A percentile compares a stretch with the other conserved stretches of the same genome.
Evolutionary conservation across 2,329 filamentous ascomycete species (phyloP).

Genomic region (Apiospora marii): DNA sequence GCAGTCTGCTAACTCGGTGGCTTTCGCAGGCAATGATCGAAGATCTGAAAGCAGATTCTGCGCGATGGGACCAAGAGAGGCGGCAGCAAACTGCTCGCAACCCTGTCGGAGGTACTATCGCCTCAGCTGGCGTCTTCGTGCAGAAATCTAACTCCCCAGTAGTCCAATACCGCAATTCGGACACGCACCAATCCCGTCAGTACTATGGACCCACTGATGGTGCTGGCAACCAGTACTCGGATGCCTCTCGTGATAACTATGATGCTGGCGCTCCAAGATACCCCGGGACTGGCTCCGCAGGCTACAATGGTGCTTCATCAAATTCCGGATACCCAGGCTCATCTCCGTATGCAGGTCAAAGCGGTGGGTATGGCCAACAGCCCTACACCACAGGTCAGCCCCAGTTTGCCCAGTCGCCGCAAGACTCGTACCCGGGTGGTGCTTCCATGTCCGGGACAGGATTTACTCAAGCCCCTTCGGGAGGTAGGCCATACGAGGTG

Average conservation of each 20-base stretch:
- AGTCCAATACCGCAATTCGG: conserved; percentile 66
- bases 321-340: conserved; percentile 40
- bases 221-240: conserved; percentile 37
- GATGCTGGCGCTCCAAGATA: conserved; percentile 54
- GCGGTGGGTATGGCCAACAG: conserved; percentile 39
- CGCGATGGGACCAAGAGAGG: conserved; percentile 68
- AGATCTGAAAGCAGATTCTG: conserved; percentile 68
- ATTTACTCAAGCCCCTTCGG: conserved; percentile 39
- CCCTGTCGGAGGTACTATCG: conserved; percentile 64
- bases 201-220: conserved; percentile 54
- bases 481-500: conserved; percentile 41
- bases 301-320: conserved; percentile 56
- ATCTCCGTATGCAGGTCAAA: conserved; percentile 40
- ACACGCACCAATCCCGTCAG: conserved; percentile 56
- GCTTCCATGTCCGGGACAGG: conserved; percentile 35
- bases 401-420: conserved; percentile 39
- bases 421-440: conserved; percentile 37
- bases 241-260: conserved; percentile 48
- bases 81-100: conserved; percentile 62
- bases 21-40: conserved; percentile 67
- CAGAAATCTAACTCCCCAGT: conserved; percentile 66
- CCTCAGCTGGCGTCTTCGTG: conserved; percentile 59
- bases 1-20: not conserved
- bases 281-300: conserved; percentile 57
- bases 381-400: conserved; percentile 39